Percentiles rank a stretch among this genome's conserved stretches.
These are phyloP conservation scores for Mortierella hygrophila DNA, from an alignment of 192 early-diverging fungal species.

Conservation along the genomic window DNA sequence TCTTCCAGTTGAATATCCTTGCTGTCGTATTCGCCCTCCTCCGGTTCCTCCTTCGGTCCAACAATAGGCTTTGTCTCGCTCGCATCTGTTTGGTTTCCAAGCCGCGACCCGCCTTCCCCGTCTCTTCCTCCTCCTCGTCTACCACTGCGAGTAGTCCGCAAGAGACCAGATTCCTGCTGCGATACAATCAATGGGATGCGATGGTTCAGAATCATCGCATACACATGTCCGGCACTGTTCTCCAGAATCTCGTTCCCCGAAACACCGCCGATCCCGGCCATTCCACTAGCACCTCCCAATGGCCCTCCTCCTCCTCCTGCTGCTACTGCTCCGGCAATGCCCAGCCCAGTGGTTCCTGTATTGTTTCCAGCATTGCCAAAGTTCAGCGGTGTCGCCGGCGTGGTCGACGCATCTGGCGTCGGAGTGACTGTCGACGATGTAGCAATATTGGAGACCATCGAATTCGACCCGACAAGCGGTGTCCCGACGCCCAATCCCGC, in stretches of 20 bases:
- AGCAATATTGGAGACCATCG: conserved; percentile 1
- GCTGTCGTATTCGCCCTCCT: conserved; percentile 4
- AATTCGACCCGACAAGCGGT: neutral
- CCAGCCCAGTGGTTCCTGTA: conserved; percentile 1
- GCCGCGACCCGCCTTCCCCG: neutral
- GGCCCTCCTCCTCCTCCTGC: neutral
- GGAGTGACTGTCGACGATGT: neutral
- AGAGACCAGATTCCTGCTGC: conserved; percentile 26
- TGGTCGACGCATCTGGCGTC: conserved; percentile 25
- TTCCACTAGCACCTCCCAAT: conserved; percentile 5
- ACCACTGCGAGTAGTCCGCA: neutral
- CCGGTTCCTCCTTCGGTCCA: neutral
- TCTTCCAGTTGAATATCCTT: neutral
- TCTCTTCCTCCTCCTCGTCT: neutral
- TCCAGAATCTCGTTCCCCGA: conserved; percentile 26
- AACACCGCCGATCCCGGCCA: conserved; percentile 42
- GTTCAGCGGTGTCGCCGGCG: conserved; percentile 11
- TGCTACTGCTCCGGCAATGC: conserved; percentile 1
- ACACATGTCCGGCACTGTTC: conserved; percentile 54
- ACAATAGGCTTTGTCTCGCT: neutral
- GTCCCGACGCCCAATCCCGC: conserved; percentile 12
- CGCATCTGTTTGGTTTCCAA: neutral
- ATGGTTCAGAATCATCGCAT: conserved; percentile 64
- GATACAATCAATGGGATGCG: conserved; percentile 60
- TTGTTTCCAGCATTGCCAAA: conserved; percentile 13